Conservation (phyloP, 345 rosid genomes). For the sweet orange (Citrus sinensis) region DNA sequence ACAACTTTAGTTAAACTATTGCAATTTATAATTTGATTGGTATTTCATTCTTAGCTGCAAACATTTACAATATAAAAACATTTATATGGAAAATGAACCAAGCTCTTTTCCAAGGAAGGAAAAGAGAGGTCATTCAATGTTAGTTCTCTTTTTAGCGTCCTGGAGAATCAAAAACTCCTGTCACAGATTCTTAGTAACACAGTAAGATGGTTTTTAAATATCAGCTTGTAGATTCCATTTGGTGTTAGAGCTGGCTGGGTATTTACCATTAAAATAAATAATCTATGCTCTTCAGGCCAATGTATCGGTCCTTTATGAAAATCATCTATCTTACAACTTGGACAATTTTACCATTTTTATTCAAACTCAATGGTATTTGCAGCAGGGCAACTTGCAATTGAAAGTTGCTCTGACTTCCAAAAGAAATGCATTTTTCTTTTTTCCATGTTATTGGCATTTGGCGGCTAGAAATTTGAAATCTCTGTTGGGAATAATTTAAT, state of each 20-base stretch:
- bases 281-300: not conserved
- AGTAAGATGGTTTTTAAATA: not conserved
- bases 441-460: slow-evolving; percentile 14
- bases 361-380: slow-evolving; percentile 4
- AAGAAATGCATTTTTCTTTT: not conserved
- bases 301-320: not conserved
- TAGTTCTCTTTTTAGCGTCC: not conserved
- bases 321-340: no score
- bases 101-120: not conserved
- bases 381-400: not conserved
- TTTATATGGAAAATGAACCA: not conserved
- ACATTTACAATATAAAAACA: not conserved
- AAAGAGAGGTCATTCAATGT: not conserved
- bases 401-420: not conserved
- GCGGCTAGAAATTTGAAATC: not conserved
- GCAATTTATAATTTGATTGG: no score
- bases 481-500: not conserved
- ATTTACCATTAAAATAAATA: not conserved
- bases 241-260: not conserved
- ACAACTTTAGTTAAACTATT: no score
- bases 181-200: not conserved
- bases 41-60: not conserved
- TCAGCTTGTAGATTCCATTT: not conserved
- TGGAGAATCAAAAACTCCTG: not conserved
- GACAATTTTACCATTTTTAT: not conserved